Evolutionary conservation across 805 yeast genomes (phyloP).

Genomic region (Saturnispora silvae): DNA sequence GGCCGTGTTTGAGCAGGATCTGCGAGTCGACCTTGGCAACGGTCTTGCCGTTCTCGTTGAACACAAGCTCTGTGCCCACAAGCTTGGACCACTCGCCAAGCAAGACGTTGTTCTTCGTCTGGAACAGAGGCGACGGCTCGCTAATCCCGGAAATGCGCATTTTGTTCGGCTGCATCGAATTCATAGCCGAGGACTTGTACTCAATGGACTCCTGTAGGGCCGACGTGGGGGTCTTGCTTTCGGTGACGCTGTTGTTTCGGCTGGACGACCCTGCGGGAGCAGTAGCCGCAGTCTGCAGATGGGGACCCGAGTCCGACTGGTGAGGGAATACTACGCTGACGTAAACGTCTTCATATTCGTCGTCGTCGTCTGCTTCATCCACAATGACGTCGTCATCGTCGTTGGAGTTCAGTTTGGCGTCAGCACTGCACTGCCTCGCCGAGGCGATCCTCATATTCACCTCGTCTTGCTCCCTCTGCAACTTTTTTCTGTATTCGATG

Average conservation of each 20-base stretch:
- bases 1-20: constrained; percentile 23
- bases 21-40: constrained; percentile 24
- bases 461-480: constrained; percentile 15
- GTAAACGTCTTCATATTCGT: constrained; percentile 36
- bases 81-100: constrained; percentile 68
- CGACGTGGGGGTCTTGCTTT: background rate
- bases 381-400: constrained; percentile 2
- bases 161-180: constrained; percentile 9
- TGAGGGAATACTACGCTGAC: constrained; percentile 45
- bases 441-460: constrained; percentile 5
- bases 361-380: constrained; percentile 11
- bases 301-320: constrained; percentile 22
- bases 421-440: constrained; percentile 24
- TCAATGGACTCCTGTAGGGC: constrained; percentile 12
- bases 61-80: constrained; percentile 58
- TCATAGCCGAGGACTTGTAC: constrained; percentile 8
- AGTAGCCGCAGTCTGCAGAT: constrained; percentile 3
- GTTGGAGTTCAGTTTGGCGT: no score
- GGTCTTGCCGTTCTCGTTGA: constrained; percentile 28
- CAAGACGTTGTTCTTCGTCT: constrained; percentile 48
- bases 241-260: background rate
- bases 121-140: constrained; percentile 43
- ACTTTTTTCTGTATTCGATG: constrained; percentile 41
- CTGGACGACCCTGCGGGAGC: background rate
- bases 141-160: constrained; percentile 49